A percentile compares a stretch with the other conserved stretches of the same genome.
Conservation (phyloP, 2,329 filamentous ascomycete genomes). For the Aspergillus fumigatiaffinis region DNA sequence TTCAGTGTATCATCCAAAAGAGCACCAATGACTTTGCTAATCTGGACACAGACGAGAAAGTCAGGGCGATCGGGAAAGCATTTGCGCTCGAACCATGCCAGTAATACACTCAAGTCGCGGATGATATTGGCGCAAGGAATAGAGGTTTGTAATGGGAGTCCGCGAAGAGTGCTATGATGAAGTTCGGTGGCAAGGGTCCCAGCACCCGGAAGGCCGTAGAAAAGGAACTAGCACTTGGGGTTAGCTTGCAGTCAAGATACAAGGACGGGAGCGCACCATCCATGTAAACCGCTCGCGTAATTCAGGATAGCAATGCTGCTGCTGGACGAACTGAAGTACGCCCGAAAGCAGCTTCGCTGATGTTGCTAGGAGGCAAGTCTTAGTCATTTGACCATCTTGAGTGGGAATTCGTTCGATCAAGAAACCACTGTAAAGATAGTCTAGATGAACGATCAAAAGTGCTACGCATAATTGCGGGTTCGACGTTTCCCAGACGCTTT, state of each 20-base stretch:
- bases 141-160: not conserved
- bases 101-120: slow-evolving; percentile 1
- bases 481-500: not conserved
- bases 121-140: not conserved
- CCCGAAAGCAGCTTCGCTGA: slow-evolving; percentile 4
- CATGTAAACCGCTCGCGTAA: not conserved
- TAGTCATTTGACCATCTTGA: not conserved
- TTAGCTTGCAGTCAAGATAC: too few species aligned
- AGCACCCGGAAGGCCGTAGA: slow-evolving; percentile 7
- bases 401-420: slow-evolving; percentile 5
- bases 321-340: slow-evolving; percentile 4
- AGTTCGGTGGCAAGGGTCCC: slow-evolving; percentile 6
- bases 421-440: slow-evolving; percentile 4
- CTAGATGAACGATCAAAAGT: not conserved
- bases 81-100: slow-evolving; percentile 1
- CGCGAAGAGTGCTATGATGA: not conserved
- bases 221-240: slow-evolving; percentile 1
- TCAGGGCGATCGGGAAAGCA: not conserved
- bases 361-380: not conserved
- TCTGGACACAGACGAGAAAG: not conserved
- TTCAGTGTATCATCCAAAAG: slow-evolving; percentile 1
- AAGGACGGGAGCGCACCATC: not conserved
- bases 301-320: not conserved
- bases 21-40: not conserved
- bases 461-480: not conserved